Evolutionary conservation across 2,329 filamentous ascomycete genomes (phyloP).

Genomic region (Diaporthe ampelina): DNA sequence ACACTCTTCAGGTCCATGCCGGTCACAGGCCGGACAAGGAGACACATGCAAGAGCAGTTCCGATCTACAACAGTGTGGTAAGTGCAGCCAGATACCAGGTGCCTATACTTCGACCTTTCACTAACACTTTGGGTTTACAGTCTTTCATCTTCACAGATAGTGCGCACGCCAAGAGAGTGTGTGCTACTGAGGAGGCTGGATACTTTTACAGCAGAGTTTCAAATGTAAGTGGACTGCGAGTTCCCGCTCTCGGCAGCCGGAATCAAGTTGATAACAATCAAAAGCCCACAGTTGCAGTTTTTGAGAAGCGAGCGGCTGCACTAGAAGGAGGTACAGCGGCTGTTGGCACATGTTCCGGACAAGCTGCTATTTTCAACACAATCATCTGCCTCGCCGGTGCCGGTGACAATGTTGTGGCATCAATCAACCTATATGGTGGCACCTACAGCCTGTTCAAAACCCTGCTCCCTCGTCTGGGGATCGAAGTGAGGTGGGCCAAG

Average conservation of each 20-base stretch:
- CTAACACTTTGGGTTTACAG: neutral
- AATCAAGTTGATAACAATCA: rapidly evolving
- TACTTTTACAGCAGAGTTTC: slow-evolving; percentile 31
- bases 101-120: rapidly evolving
- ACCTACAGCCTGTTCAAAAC: slow-evolving; percentile 99
- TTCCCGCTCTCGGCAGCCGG: rapidly evolving
- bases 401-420: slow-evolving; percentile 94
- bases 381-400: slow-evolving; percentile 84
- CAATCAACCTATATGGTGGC: slow-evolving; percentile 91
- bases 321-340: slow-evolving; percentile 93
- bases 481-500: slow-evolving; percentile 87
- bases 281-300: slow-evolving; percentile 92
- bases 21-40: slow-evolving; percentile 28
- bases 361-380: slow-evolving; percentile 93
- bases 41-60: slow-evolving; percentile 17
- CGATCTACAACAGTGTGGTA: slow-evolving; percentile 23
- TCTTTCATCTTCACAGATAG: slow-evolving; percentile 29
- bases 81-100: rapidly evolving
- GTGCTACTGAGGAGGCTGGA: slow-evolving; percentile 19
- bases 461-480: slow-evolving; percentile 86
- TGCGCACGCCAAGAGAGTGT: slow-evolving; percentile 19
- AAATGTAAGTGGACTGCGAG: neutral
- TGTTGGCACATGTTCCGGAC: slow-evolving; percentile 86
- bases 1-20: slow-evolving; percentile 13
- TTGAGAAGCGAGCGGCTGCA: slow-evolving; percentile 96